Base-by-base conservation (phyloP, 176 grass and related monocot genomes). In the Oryza nivara region DNA sequence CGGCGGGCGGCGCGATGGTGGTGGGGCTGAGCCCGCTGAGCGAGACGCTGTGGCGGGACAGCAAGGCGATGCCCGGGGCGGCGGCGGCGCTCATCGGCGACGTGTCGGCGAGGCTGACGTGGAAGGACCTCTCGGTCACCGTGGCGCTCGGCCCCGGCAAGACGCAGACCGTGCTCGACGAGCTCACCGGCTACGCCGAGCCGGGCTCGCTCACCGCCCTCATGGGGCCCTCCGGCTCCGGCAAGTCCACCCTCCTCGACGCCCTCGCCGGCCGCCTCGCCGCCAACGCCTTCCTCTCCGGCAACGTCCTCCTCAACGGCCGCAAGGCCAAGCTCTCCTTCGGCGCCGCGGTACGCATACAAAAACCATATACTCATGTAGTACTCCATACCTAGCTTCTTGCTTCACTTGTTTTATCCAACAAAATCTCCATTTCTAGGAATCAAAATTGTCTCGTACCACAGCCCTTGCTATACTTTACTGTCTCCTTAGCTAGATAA, bases 171-270 rank as follows among this genome's bases (percentile, higher is more conserved):
- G 92, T 99, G 43, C 88, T 99, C 46, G 90, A 99, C 68, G 91
- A 88, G 79, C 97, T 99, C 51, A 99, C 96, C 11, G 96, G 97
- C 1, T 96, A 86, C 63, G 97, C 92, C 9, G 97, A 99, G 88
- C 92, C 97, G 1, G 93, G 97, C 12, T 88, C 97, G 13, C 69
- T 96, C 69, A 99, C 92, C 16, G 93, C 91, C 30, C 84, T 96
- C 54, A 99, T 99, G 97, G 97, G 97, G 0, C 97, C 97, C 23
- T 99, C 97, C 2, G 97, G 97, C 1, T 99, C 97, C 16, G 97
- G 97, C 48, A 99, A 99, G 89, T 99, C 97, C 52, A 99, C 97
- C 3, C 92, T 99, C 66, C 91, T 99, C 58, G 97, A 99, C 85
- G 88, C 97, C 15, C 97, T 99, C 52, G 86, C 93, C n/a, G 83